Evolutionary conservation across 2,329 filamentous ascomycete genomes (phyloP).

Genomic region (Ascochyta viciae-villosae): DNA sequence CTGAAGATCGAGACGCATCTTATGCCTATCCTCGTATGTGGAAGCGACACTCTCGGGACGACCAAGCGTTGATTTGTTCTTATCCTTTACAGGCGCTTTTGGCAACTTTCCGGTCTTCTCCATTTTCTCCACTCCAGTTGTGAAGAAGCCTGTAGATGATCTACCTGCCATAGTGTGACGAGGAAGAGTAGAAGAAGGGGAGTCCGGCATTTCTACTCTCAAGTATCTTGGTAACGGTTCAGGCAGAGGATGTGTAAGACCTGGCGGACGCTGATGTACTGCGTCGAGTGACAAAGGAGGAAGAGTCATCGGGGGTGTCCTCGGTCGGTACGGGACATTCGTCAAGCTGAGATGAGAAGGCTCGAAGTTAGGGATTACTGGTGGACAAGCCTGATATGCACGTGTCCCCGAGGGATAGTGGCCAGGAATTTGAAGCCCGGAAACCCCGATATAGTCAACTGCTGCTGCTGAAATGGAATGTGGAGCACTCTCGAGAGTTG

Average conservation of each 20-base stretch:
- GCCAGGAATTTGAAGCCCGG: neutral
- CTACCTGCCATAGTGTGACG: no score
- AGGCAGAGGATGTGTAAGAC: neutral
- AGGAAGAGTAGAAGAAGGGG: neutral
- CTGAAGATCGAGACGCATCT: neutral
- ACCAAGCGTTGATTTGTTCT: no score
- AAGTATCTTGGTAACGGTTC: neutral
- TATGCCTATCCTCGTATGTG: neutral
- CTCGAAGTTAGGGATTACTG: neutral
- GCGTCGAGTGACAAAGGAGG: neutral
- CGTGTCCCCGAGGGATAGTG: neutral
- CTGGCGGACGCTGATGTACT: neutral
- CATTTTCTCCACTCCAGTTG: neutral
- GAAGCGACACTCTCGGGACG: no score
- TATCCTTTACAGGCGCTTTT: no score
- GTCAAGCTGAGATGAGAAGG: neutral
- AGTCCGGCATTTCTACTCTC: neutral
- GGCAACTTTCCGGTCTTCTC: neutral
- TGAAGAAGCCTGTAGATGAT: neutral
- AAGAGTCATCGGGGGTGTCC: neutral
- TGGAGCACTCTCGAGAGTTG: neutral
- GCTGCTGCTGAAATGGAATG: neutral
- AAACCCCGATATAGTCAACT: neutral
- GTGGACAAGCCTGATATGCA: neutral
- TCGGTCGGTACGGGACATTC: neutral